Base-by-base conservation (phyloP, 2,329 filamentous ascomycete genomes). In the Stachybotrys elegans region DNA sequence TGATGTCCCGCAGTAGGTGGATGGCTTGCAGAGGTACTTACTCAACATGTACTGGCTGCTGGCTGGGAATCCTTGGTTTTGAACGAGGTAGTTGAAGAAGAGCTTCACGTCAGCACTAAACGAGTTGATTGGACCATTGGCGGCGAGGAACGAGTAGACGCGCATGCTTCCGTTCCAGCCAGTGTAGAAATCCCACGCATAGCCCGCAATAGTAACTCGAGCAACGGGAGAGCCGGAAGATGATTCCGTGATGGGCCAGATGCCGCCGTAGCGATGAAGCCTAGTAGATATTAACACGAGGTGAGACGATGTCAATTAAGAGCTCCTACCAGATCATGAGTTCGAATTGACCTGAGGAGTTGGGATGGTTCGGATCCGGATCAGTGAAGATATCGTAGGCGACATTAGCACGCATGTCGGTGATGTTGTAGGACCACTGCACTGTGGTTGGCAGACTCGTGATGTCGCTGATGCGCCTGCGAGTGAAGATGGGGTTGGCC, bases 341-440 rank as follows among this genome's bases (percentile, higher is more conserved):
- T 61, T 84, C 81, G 55, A 78, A 83, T 22, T 62, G 61, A 2
- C 75, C 68, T 16, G 67, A 66, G 32, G 46, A 56, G 42, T 54
- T 61, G 31, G 43, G 46, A 37, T 58, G 58, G 21, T 57, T 47
- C 16, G 50, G 50, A 34, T 72, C 67, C 22, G 60, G 56, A 7
- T 67, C 65, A 14, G 78, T 79, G 63, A 84, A 84, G 41, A 83
- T 60, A 57, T 83, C 79, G 54, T 81, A 84, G 13, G 78, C 69
- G 14, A 84, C 79, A 54, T 84, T 72, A 42, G 77, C 76, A 25
- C 78, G 64, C 40, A 81, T 58, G 43, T 64, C 57, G 41, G 59
- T 65, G 47, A 70, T 73, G 22, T 67, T 68, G 62, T 81, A 80
- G 25, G 63, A 47, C 61, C 65, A 70, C 17, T 54, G 50, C 42